Evolutionary conservation across 306 rosid species (phyloP).

Genomic region (Acacia crassicarpa): DNA sequence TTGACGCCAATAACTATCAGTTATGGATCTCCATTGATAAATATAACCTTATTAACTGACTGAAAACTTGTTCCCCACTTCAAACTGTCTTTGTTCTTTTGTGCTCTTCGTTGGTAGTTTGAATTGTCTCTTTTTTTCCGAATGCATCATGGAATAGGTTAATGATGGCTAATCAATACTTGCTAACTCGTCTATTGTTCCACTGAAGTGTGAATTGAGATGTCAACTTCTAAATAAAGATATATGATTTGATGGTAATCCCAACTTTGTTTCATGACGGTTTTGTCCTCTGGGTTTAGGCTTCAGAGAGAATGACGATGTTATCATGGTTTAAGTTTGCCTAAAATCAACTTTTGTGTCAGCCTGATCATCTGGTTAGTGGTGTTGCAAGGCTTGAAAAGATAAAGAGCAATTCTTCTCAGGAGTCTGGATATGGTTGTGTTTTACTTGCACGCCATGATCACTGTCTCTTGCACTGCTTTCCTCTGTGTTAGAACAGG

Average conservation of each 20-base stretch:
- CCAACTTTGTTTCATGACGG: neutral
- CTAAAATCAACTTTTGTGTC: neutral
- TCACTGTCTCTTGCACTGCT: neutral
- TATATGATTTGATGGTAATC: neutral
- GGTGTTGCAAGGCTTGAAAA: neutral
- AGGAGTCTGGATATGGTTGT: neutral
- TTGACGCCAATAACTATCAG: neutral
- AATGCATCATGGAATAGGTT: neutral
- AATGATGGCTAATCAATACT: neutral
- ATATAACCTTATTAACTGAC: neutral
- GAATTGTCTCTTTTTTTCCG: too few species aligned
- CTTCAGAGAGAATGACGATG: neutral
- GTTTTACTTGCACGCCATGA: neutral
- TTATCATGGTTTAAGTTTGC: neutral
- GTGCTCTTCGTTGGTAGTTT: neutral
- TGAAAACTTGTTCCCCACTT: neutral
- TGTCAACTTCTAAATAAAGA: neutral
- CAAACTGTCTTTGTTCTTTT: neutral
- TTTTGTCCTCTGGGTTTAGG: neutral
- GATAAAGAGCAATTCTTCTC: neutral
- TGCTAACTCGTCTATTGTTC: neutral
- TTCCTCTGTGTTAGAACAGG: neutral
- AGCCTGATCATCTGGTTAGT: neutral
- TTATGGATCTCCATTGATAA: conserved; percentile 11
- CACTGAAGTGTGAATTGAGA: neutral